Percentiles rank a stretch among this genome's conserved stretches.
Conservation (phyloP, 305 asterid species). For the Fraxinus nigra region DNA sequence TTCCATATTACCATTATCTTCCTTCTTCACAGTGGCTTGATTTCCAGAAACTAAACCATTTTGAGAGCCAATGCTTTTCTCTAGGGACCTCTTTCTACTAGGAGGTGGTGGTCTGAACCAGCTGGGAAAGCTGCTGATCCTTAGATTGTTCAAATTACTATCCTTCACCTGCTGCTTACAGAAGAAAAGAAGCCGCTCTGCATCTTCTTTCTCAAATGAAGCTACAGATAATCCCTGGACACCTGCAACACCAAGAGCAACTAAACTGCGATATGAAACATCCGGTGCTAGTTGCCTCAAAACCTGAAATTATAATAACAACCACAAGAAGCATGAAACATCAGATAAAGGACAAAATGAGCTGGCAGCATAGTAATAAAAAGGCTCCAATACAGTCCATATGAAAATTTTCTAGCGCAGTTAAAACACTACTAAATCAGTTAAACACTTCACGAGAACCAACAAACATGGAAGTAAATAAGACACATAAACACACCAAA, state of each 20-base stretch:
- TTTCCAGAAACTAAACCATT: conserved; percentile 35
- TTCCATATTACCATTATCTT: conserved; percentile 37
- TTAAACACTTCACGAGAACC: neutral
- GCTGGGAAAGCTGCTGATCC: conserved; percentile 49
- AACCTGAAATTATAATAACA: conserved; percentile 47
- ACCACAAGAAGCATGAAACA: neutral
- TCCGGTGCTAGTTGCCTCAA: conserved; percentile 93
- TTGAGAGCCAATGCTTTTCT: conserved; percentile 25
- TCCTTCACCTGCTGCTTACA: conserved; percentile 42
- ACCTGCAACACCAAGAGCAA: conserved; percentile 89
- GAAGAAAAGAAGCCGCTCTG: conserved; percentile 76
- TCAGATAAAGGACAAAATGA: neutral
- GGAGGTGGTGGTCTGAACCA: conserved; percentile 89
- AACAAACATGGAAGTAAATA: neutral
- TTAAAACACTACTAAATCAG: neutral
- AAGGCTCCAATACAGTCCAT: neutral
- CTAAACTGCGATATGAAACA: conserved; percentile 77
- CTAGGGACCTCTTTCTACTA: conserved; percentile 59
- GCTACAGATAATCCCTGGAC: conserved; percentile 88
- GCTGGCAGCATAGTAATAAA: neutral
- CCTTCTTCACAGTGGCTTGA: conserved; percentile 37
- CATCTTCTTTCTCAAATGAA: conserved; percentile 84
- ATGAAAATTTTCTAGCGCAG: neutral
- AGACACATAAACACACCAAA: neutral
- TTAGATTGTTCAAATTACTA: conserved; percentile 30